Evolutionary conservation across 2,329 filamentous ascomycete species (phyloP).

Genomic region (Curvularia spicifera): DNA sequence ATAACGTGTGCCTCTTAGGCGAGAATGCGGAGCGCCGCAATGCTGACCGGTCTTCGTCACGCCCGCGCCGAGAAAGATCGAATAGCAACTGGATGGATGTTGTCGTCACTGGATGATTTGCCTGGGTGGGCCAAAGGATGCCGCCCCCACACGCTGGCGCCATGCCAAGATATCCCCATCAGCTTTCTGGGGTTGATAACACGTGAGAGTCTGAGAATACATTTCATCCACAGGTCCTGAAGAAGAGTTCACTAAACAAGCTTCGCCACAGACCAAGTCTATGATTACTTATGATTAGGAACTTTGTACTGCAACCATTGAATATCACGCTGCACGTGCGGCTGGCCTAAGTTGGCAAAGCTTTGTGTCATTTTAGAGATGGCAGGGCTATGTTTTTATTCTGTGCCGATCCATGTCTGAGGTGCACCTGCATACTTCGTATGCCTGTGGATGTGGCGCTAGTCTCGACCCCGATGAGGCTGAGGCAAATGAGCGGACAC

Average conservation of each 20-base stretch:
- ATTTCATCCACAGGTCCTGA: background rate
- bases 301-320: background rate
- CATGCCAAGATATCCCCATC: background rate
- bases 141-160: background rate
- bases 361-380: background rate
- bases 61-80: background rate
- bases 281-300: background rate
- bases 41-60: slow-evolving; percentile 2
- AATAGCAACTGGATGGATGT: background rate
- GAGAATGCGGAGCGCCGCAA: background rate
- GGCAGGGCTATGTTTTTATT: background rate
- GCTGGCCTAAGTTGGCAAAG: background rate
- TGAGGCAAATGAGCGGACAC: background rate
- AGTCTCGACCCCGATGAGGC: background rate
- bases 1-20: slow-evolving; percentile 4
- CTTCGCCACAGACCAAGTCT: background rate
- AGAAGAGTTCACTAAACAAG: background rate
- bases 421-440: background rate
- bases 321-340: background rate
- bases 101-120: background rate
- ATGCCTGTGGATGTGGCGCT: background rate
- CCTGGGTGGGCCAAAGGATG: background rate
- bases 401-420: background rate
- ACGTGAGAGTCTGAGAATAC: background rate
- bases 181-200: background rate